phyloP scores from a whole-genome alignment of 495 filamentous ascomycete genomes.

The Lophiotrema nucula region DNA sequence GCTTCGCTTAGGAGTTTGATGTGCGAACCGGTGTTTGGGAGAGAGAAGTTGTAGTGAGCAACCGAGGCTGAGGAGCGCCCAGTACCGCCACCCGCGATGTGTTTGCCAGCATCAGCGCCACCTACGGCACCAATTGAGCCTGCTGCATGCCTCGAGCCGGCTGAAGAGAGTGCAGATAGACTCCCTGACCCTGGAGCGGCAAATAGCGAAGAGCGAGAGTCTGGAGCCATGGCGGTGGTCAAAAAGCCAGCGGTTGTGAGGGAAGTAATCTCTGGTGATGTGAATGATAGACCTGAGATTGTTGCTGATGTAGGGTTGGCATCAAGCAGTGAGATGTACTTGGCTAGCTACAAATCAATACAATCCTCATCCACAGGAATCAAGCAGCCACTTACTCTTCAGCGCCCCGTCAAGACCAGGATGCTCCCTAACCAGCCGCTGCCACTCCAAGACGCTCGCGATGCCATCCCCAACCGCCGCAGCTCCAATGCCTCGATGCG shows the following conservation, averaged over 20 bases:
- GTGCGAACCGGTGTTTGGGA: constrained; percentile 72
- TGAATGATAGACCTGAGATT: constrained; percentile 50
- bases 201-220: constrained; percentile 48
- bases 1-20: constrained; percentile 67
- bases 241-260: constrained; percentile 73
- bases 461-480: constrained; percentile 67
- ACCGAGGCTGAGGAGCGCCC: background rate
- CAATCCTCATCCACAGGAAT: background rate
- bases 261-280: constrained; percentile 52
- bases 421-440: constrained; percentile 50
- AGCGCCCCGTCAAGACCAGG: constrained; percentile 49
- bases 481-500: constrained; percentile 60
- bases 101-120: constrained; percentile 55
- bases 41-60: constrained; percentile 56
- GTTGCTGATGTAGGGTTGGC: constrained; percentile 54
- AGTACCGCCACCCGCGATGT: constrained; percentile 51
- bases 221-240: constrained; percentile 52
- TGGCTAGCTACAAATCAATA: constrained; percentile 41
- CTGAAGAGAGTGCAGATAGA: constrained; percentile 52
- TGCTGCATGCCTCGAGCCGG: constrained; percentile 56
- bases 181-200: constrained; percentile 56
- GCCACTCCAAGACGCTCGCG: constrained; percentile 63
- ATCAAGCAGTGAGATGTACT: constrained; percentile 56
- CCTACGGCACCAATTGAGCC: constrained; percentile 64
- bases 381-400: constrained; percentile 44